These are phyloP conservation scores for Ilyonectria mors-panacis DNA, from an alignment of 2,329 filamentous ascomycete genomes.

Conservation along the genomic window DNA sequence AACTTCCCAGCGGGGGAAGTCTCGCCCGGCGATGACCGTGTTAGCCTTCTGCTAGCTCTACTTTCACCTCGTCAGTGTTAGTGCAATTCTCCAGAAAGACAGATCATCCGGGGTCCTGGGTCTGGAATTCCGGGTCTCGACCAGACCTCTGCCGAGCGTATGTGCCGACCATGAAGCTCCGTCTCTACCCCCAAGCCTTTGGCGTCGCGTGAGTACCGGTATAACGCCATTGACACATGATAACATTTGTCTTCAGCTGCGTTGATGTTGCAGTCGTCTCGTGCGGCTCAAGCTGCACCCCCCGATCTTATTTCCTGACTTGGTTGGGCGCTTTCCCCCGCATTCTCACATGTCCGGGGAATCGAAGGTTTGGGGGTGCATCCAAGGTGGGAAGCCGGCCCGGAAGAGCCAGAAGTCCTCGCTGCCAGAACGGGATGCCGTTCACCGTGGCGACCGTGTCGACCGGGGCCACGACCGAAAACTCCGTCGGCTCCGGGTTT, in stretches of 20 bases:
- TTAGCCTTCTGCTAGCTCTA: not conserved
- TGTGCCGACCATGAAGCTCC: not conserved
- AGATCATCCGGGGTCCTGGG: conserved; percentile 7
- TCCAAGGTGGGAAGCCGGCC: conserved; percentile 18
- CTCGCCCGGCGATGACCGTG: conserved; percentile 8
- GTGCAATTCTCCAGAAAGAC: conserved; percentile 8
- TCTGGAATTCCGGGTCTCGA: not conserved
- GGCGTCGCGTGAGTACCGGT: not conserved
- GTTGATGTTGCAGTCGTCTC: conserved; percentile 10
- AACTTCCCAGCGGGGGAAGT: conserved; percentile 20
- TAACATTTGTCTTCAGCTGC: not conserved
- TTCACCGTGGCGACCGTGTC: conserved; percentile 4
- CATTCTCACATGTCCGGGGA: conserved; percentile 24
- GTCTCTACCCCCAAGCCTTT: not conserved
- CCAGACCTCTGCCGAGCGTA: conserved; percentile 4
- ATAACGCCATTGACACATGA: conserved; percentile 9
- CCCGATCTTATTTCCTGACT: conserved; percentile 10
- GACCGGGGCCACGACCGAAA: conserved; percentile 18
- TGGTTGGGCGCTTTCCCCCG: conserved; percentile 15
- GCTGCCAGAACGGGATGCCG: not conserved
- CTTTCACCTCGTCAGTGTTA: not conserved
- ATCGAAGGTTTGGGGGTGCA: conserved; percentile 6
- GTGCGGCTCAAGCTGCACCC: conserved; percentile 25
- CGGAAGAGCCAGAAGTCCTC: conserved; percentile 10
- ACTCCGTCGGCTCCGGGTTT: conserved; percentile 4